Evolutionary conservation across 306 rosid species (phyloP), one percentile per base, ranked within the genome.

Genomic region (Quercus variabilis): DNA sequence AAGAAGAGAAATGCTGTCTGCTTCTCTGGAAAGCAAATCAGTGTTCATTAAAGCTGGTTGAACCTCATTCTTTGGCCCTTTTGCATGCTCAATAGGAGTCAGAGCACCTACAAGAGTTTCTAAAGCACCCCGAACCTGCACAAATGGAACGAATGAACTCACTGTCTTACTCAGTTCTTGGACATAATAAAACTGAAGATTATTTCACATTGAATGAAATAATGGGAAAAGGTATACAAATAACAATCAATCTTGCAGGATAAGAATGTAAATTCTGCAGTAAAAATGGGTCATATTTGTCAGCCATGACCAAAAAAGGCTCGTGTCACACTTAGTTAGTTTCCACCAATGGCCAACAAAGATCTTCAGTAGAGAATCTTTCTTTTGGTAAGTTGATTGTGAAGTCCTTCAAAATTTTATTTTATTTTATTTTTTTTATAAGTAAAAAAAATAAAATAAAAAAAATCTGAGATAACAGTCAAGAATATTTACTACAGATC

Each of bases 21-120:
- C 89, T 81, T 94, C 98, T 81, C 97, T 83, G 55, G 97, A 92
- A 83, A 94, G 97, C 85, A 92, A 80, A 91, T 94, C 98, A 65
- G 92, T 75, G 78, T 94, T 94, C 97, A 92, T 89, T 71, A 89
- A 67, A 55, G 91, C 96, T 56, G 98, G 97, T 67, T 92, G 92
- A 79, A 92, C 94, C 86, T 91, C 92, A 79, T 88, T 93, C 82
- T 84, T 87, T 73, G 89, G 85, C 41, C 78, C 88, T 87, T 91
- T 94, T 60, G 78, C 86, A 81, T 89, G 94, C 80, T 85, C 90
- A 59, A 94, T 85, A 67, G 97, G 97, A 74, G 97, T 92, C 85
- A 94, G 80, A 6, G 98, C 98, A 86, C 92, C 74, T 43, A 92
- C 91, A 81, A 94, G 91, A 82, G 98, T 91, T 87, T 92, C 98